Percentiles rank a stretch among this genome's conserved stretches.
These are phyloP conservation scores for Fusarium oligoseptatum DNA, from an alignment of 2,329 filamentous ascomycete genomes.

Conservation along the genomic window DNA sequence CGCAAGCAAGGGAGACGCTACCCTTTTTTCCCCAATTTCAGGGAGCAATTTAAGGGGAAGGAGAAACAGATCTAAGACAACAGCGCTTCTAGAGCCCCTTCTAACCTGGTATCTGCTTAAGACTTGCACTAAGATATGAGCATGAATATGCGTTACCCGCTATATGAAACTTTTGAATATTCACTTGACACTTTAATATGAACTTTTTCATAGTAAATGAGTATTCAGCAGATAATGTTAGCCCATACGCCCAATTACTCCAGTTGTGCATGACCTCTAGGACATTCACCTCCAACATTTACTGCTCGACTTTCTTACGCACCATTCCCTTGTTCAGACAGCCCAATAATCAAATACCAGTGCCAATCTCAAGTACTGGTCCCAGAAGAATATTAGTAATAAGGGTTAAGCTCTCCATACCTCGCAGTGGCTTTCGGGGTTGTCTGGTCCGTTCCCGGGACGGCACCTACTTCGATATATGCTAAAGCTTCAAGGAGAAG, in stretches of 20 bases:
- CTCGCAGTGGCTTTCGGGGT: no score
- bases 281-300: background rate
- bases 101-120: background rate
- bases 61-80: background rate
- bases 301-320: background rate
- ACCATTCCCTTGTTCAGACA: background rate
- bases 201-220: background rate
- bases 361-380: no score
- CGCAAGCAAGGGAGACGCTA: background rate
- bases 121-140: background rate
- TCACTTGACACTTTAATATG: background rate
- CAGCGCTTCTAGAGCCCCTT: background rate
- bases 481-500: background rate
- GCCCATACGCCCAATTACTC: no score
- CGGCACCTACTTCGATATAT: background rate
- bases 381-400: no score
- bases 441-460: background rate
- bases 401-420: no score
- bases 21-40: background rate
- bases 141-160: background rate
- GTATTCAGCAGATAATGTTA: background rate
- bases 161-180: background rate
- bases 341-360: no score
- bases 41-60: background rate
- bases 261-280: no score